Evolutionary conservation across 768 basidiomycete species (phyloP).

Genomic region (Auricularia sp.): DNA sequence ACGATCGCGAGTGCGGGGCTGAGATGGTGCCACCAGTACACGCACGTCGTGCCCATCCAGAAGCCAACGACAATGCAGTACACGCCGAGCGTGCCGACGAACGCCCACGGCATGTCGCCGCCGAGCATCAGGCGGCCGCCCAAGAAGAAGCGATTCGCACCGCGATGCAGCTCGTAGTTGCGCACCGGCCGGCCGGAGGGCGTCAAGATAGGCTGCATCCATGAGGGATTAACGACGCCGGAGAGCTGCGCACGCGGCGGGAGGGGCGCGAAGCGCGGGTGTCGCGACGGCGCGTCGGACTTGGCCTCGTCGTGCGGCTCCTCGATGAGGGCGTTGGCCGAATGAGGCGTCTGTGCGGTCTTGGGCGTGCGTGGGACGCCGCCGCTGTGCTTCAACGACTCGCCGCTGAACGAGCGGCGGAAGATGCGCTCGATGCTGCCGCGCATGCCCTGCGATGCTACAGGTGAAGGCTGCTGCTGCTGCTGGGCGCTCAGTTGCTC

Average conservation of each 20-base stretch:
- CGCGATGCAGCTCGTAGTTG: constrained; percentile 57
- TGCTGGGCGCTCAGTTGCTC: constrained; percentile 10
- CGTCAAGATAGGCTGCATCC: background rate
- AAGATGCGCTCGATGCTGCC: constrained; percentile 53
- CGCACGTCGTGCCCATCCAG: constrained; percentile 83
- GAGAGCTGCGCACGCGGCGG: constrained; percentile 3
- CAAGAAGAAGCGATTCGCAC: constrained; percentile 68
- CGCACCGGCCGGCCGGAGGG: constrained; percentile 34
- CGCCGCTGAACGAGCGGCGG: constrained; percentile 35
- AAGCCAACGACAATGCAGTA: constrained; percentile 60
- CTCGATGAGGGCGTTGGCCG: constrained; percentile 13
- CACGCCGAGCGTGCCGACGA: constrained; percentile 53
- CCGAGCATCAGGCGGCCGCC: constrained; percentile 68
- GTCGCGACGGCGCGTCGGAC: constrained; percentile 15
- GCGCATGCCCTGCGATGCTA: constrained; percentile 32
- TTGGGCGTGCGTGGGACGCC: constrained; percentile 13
- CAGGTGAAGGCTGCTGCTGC: constrained; percentile 6
- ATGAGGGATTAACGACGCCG: background rate
- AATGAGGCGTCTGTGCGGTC: constrained; percentile 15
- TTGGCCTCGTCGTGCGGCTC: constrained; percentile 3
- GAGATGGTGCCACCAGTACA: constrained; percentile 80
- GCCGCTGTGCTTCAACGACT: constrained; percentile 20
- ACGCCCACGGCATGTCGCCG: constrained; percentile 78
- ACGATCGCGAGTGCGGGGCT: constrained; percentile 61
- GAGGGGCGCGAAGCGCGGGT: constrained; percentile 16